Evolutionary conservation across 2,329 filamentous ascomycete genomes (phyloP), one percentile per base, ranked within the genome.

Genomic region (Penicillium oxalicum): DNA sequence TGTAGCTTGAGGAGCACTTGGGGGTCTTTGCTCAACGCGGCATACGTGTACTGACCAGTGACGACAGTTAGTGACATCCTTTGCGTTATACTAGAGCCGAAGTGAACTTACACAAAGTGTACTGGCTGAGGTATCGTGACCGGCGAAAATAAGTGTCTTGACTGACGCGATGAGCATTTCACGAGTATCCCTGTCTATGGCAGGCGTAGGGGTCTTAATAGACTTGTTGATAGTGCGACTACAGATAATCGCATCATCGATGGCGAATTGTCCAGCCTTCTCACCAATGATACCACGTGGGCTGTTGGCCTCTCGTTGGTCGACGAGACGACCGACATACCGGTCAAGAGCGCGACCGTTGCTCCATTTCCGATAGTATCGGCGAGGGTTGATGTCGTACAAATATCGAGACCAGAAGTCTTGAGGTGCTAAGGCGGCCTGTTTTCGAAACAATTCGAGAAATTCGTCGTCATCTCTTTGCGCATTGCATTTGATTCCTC

Each of bases 381-480:
- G 36, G 6, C 41, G 37, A 8, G 36, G 49, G 26, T 28, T 46
- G 46, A 52, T 18, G 25, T 49, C 49, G 41, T 52, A 49, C 26
- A 52, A 45, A 29, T 49, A 49, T 25, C 46, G 41, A 25, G 49
- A 49, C 46, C 49, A 49, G 32, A 49, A 49, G 37, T 49, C 46
- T 24, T 45, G 41, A 26, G 46, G 49, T 29, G 49, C 46, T 51
- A 51, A 18, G 41, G 45, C 65, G 2, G 65, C 63, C n/a, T 54
- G 47, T 2, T 52, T 28, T 36, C 57, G 55, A 1, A 71, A 55
- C 4, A 60, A 51, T 4, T 65, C 53, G 34, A 58, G 55, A 40
- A 74, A 74, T 2, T 66, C 63, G 7, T 62, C 59, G 0, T 66
- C 63, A 39, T 74, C 72, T 28, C 51, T 33, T 37, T 51, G 51